Conservation (phyloP, 192 early-diverging fungal genomes). For the Coemansia sp. region DNA sequence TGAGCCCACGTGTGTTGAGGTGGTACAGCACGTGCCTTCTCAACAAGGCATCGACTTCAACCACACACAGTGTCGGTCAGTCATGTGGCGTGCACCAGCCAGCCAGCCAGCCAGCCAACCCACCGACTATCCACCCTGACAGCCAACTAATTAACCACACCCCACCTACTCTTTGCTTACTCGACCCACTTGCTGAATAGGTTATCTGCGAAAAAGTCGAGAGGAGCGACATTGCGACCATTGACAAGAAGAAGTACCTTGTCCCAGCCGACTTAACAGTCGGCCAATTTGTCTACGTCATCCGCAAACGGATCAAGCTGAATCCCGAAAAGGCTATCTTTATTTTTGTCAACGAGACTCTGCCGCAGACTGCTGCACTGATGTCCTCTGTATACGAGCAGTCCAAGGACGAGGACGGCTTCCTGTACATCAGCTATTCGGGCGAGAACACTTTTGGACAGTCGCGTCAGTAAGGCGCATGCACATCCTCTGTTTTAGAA, state of each 20-base stretch:
- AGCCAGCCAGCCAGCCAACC: background rate
- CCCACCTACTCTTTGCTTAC: background rate
- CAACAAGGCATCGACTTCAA: too few relatives aligned
- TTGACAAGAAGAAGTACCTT: constrained; percentile 99
- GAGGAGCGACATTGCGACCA: constrained; percentile 92
- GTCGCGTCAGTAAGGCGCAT: constrained; percentile 4
- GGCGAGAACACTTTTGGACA: constrained; percentile 86
- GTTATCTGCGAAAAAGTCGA: constrained; percentile 95
- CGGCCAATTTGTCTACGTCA: constrained; percentile 96
- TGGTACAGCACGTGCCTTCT: background rate
- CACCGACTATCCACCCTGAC: too few relatives aligned
- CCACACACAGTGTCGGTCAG: background rate
- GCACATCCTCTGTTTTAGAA: background rate
- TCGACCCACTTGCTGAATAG: constrained; percentile 17
- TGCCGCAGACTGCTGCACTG: constrained; percentile 91
- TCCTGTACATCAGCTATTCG: constrained; percentile 92
- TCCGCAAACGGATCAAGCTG: constrained; percentile 95
- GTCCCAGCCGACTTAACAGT: constrained; percentile 96
- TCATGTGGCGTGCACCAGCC: too few relatives aligned
- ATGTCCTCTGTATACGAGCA: constrained; percentile 95
- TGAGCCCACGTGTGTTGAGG: constrained; percentile 8
- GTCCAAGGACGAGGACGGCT: constrained; percentile 98
- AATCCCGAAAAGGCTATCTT: constrained; percentile 98
- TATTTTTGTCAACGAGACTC: constrained; percentile 96
- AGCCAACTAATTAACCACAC: too few relatives aligned